Base-by-base conservation (phyloP, 768 basidiomycete species). In the Clavulina sp. region DNA sequence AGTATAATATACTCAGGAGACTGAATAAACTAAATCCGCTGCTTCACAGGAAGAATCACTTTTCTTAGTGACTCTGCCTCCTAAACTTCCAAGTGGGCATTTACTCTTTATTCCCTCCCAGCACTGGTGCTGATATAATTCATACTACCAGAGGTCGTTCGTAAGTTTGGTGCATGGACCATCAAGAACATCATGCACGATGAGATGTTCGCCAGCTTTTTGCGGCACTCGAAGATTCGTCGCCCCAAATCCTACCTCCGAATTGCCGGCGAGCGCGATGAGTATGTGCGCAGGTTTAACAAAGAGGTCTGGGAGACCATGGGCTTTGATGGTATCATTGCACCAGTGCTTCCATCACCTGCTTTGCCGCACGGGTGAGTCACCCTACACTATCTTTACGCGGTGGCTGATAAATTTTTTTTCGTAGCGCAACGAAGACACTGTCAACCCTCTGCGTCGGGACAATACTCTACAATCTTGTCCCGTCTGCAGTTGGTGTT, bases 261-360 rank as follows among this genome's bases (percentile, higher is more conserved):
- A n/a, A n/a, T n/a, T n/a, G n/a, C n/a, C n/a, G n/a, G n/a, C n/a
- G n/a, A n/a, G n/a, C n/a, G n/a, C n/a, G n/a, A n/a, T n/a, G n/a
- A n/a, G n/a, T n/a, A n/a, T n/a, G n/a, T n/a, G n/a, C n/a, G n/a
- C n/a, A n/a, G n/a, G n/a, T n/a, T n/a, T n/a, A n/a, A n/a, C n/a
- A n/a, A n/a, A n/a, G n/a, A n/a, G n/a, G n/a, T 84, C 2, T 89
- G 84, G 84, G 69, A 76, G 19, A 69, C 77, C 52, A 58, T 80
- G 55, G 60, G 59, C 0, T 73, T 89, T 21, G 87, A 89, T 57
- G 78, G 75, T 1, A 76, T 89, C 47, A 75, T 89, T 26, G 77
- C 78, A 4, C 83, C 86, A 3, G 76, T 78, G 0, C 79, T 81
- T 56, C 76, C 85, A 2, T 55, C 81, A 21, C 87, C 86, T 4